Base-by-base conservation (phyloP, 2,329 filamentous ascomycete species). In the Didymellaceae sp. region DNA sequence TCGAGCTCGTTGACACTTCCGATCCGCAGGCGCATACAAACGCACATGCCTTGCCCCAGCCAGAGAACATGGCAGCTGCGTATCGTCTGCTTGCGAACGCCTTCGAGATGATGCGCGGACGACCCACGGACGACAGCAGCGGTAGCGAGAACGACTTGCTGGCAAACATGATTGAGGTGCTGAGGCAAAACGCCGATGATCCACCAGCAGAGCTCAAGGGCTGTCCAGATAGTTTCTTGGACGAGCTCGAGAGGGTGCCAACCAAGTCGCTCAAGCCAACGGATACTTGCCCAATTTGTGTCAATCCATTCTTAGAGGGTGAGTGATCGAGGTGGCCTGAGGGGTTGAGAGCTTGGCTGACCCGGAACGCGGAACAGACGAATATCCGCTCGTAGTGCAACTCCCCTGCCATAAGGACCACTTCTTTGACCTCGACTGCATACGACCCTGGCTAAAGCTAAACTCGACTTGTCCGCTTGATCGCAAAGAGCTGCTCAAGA, bases 391-490 rank as follows among this genome's bases (percentile, higher is more conserved):
- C 14, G 82, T 87, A 26, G 84, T 87, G 35, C 77, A 79, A 21
- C 67, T 87, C 24, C 82, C 84, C 8, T 87, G 85, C 58, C 82
- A 86, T 65, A 75, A 80, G 13, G 80, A 80, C 28, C 85, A 87
- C 66, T 62, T 83, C 16, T 87, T 86, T 68, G 85, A 87, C 70
- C 68, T 87, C 20, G 84, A 87, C 61, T 87, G 85, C 68, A 83
- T 87, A 54, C 73, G 79, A 50, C 84, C 85, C 0, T 87, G 85
- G 85, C 70, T 87, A 55, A 80, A 85, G 57, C 74, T 87, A 46
- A 82, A 85, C 55, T 81, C 82, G 7, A 86, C 84, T 16, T 87
- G 84, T 71, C 84, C 84, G 14, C 74, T 87, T 38, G 84, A 86
- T 65, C 77, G 85, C 41, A 77, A 80, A 63, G 80, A 82, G 65